Percentiles rank a stretch among this genome's conserved stretches.
These are phyloP conservation scores for Trifolium fragiferum DNA, from an alignment of 306 rosid genomes.

Conservation along the genomic window DNA sequence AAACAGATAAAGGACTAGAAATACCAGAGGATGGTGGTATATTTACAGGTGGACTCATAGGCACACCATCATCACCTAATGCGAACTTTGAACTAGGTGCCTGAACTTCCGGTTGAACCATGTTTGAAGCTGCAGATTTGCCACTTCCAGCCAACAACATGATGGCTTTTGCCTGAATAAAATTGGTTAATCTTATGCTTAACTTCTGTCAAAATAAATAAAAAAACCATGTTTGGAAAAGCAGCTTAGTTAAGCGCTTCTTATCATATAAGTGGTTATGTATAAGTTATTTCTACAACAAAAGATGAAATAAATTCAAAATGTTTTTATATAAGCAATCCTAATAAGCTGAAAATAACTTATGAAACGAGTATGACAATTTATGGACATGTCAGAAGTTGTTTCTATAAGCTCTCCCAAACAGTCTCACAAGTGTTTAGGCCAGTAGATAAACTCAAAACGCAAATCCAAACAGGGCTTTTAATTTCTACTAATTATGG, in stretches of 20 bases:
- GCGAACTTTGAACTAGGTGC: constrained; percentile 53
- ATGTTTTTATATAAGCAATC: background rate
- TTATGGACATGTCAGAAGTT: background rate
- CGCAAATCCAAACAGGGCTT: background rate
- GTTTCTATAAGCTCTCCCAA: background rate
- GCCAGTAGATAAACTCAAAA: background rate
- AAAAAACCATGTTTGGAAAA: background rate
- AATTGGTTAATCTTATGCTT: constrained; percentile 34
- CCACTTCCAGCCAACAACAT: constrained; percentile 74
- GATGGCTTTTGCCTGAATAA: constrained; percentile 78
- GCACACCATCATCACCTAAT: constrained; percentile 45
- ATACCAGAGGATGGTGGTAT: constrained; percentile 54
- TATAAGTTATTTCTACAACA: background rate
- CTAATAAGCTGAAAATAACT: background rate
- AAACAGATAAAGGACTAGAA: constrained; percentile 77
- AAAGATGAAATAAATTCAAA: background rate
- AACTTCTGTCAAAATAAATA: background rate
- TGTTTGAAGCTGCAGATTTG: constrained; percentile 44
- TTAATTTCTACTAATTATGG: too few species aligned
- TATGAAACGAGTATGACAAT: background rate
- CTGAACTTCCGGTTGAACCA: constrained; percentile 51
- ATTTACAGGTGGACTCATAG: constrained; percentile 49
- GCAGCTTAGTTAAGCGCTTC: background rate
- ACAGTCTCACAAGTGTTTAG: background rate
- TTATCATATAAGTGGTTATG: background rate